Evolutionary conservation across 768 basidiomycete genomes (phyloP).

Genomic region (Mrakia hoshinonis): DNA sequence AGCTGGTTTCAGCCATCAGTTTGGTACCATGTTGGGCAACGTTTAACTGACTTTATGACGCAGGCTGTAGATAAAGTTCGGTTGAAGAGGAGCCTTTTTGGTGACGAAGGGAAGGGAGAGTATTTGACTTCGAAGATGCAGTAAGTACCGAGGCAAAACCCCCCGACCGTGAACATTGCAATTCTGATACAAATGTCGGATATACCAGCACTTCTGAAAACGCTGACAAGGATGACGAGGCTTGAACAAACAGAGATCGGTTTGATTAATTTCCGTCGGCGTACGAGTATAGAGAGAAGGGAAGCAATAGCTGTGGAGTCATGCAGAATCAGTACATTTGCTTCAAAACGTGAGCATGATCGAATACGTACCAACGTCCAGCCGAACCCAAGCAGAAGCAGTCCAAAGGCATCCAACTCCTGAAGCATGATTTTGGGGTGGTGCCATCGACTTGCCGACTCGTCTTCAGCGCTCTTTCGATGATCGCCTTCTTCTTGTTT

Average conservation of each 20-base stretch:
- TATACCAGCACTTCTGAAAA: background rate
- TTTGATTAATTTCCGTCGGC: conserved; percentile 35
- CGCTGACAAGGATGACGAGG: background rate
- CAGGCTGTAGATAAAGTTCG: conserved; percentile 12
- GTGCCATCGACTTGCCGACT: too few relatives aligned
- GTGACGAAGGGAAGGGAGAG: conserved; percentile 13
- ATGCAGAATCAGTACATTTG: too few relatives aligned
- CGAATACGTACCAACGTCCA: conserved; percentile 7
- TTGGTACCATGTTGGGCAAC: background rate
- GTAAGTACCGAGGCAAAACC: background rate
- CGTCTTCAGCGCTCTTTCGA: too few relatives aligned
- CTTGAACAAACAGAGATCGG: conserved; percentile 14
- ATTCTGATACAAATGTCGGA: background rate
- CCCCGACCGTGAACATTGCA: conserved; percentile 26
- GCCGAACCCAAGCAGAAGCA: conserved; percentile 36
- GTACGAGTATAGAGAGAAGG: conserved; percentile 35
- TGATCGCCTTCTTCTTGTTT: background rate
- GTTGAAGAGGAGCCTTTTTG: conserved; percentile 19
- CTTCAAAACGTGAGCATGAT: too few relatives aligned
- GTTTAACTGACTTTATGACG: conserved; percentile 12
- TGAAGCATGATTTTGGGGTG: background rate
- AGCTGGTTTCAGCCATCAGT: too few relatives aligned
- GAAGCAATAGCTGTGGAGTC: conserved; percentile 34
- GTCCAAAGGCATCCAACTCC: conserved; percentile 35
- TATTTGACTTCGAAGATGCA: conserved; percentile 9